Base-by-base conservation (phyloP, 75 land plant species). In the Sequoiadendron giganteum region DNA sequence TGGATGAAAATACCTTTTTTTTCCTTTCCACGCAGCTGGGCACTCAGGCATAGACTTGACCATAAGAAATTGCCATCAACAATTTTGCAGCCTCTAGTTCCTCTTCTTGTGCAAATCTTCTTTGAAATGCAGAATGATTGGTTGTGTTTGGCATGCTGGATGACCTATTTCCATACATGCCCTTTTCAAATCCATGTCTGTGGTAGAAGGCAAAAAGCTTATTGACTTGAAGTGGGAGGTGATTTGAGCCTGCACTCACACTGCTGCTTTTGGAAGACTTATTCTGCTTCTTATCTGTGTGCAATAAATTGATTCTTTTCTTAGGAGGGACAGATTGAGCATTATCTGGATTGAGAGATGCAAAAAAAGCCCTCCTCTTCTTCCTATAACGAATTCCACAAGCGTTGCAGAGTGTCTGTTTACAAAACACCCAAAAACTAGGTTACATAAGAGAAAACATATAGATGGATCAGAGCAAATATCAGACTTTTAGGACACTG, bases 351-450 rank as follows among this genome's bases (percentile, higher is more conserved):
- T 34, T 14, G n/a, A 88, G 77, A 34, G 76, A 54, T 55, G 86
- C 86, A 49, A 55, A 43, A 52, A 82, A 34, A 15, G 85, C 89
- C 86, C 90, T 89, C 58, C 88, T 89, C 47, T 83, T 91, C 92
- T 92, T 93, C 73, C 88, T 89, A 79, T 89, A 91, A 15, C 93
- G 91, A 52, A 93, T 93, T 30, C 95, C 95, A 85, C 95, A 93
- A 8, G 95, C 95, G 70, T 93, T 93, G 87, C 92, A 93, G 30
- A 93, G 86, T 4, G 95, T 89, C 93, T 93, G 90, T 68, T 54
- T 54, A 28, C 25, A 85, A 19, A 19, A 75, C 3, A 75, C 16
- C 39, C 13, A 75, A 75, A 34, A 13, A 52, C 15, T 34, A 25
- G 38, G 77, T 75, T 11, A 75, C 2, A 34, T 11, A 32, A 32